Conservation (phyloP, 768 basidiomycete species). For the Hypsizygus marmoreus region DNA sequence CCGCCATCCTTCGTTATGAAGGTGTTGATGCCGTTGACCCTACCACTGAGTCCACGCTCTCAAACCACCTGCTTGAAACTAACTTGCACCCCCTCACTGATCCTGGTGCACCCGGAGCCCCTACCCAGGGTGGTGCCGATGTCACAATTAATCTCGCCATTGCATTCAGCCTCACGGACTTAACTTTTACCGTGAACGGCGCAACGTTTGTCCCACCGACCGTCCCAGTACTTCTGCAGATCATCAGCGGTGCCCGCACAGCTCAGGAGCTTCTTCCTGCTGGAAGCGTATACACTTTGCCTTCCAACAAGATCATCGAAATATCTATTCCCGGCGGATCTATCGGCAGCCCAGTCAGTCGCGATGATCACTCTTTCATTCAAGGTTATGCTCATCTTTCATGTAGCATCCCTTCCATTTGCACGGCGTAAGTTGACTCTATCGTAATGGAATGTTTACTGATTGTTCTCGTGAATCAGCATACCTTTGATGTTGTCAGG, state of each 20-base stretch:
- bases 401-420: slow-evolving; percentile 29
- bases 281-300: slow-evolving; percentile 44
- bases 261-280: slow-evolving; percentile 39
- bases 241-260: slow-evolving; percentile 42
- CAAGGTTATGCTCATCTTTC: background rate
- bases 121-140: slow-evolving; percentile 41
- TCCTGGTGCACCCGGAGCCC: slow-evolving; percentile 28
- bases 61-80: slow-evolving; percentile 36
- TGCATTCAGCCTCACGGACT: slow-evolving; percentile 12
- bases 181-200: slow-evolving; percentile 30
- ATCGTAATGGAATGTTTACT: background rate
- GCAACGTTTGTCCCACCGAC: slow-evolving; percentile 35
- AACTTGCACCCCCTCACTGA: slow-evolving; percentile 37
- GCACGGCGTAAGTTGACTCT: slow-evolving; percentile 25
- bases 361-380: background rate
- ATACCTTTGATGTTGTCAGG: slow-evolving; percentile 39
- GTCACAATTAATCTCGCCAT: slow-evolving; percentile 39
- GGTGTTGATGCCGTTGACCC: slow-evolving; percentile 48
- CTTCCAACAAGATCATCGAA: slow-evolving; percentile 47
- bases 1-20: slow-evolving; percentile 52
- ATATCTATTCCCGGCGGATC: slow-evolving; percentile 39
- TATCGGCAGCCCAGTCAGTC: slow-evolving; percentile 29
- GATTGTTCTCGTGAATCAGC: slow-evolving; percentile 19
- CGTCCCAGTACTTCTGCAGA: slow-evolving; percentile 50
- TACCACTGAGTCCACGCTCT: slow-evolving; percentile 24